Base-by-base conservation (phyloP, 2,329 filamentous ascomycete genomes). In the Lachnellula cervina region DNA sequence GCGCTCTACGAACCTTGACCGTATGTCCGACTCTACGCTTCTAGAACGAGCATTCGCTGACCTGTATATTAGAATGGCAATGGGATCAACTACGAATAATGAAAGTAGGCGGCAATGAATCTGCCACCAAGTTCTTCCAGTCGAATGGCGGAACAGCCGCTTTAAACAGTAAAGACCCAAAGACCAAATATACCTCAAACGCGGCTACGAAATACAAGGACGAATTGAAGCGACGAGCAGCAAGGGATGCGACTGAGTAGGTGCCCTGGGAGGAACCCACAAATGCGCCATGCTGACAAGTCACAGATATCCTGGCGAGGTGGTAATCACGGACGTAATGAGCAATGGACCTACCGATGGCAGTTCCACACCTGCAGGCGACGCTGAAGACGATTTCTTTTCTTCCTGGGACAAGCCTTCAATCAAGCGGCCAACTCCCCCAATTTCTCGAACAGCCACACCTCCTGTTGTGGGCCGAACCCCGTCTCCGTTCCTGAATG, bases 81-180 rank as follows among this genome's bases (percentile, higher is more conserved):
- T 99, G 94, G 94, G 91, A 97, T 65, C 94, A 99, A 73, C 81
- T 99, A 58, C 89, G 94, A 51, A 75, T 93, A 56, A 97, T 99
- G 93, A 99, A 99, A 77, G 91, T 97, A 16, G 94, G 94, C 63
- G 94, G 94, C 56, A 99, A 99, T 70, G 93, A 97, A 75, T 96
- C 91, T 56, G 94, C 94, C 49, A 97, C 92, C 69, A 97, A 96
- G 76, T 99, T 90, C 79, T 99, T 97, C 79, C 92, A 97, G 75
- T 87, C 90, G 66, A 94, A 99, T 71, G 94, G 94, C 61, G 94
- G 94, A 59, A 92, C 89, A 42, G 92, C 93, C 49, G 93, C 93
- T 54, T 82, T 99, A 59, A 90, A 90, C 65, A 97, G 91, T 82
- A 97, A 97, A 74, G 94, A 99, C 70, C 82, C 88, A 48, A 97